Evolutionary conservation across 106 monocot species (phyloP).

Genomic region (Dendrobium catenatum): DNA sequence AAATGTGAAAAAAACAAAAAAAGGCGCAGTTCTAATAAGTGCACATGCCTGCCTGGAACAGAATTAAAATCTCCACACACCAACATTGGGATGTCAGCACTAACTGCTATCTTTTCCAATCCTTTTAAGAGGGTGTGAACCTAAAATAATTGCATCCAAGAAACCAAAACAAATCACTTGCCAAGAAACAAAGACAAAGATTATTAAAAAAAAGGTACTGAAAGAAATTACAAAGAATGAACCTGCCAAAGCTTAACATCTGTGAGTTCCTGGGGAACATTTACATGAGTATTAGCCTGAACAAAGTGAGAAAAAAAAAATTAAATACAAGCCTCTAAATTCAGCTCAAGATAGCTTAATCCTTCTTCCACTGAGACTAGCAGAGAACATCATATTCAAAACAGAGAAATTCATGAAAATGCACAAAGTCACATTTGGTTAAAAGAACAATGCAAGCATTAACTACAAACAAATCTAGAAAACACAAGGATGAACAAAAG

Average conservation of each 20-base stretch:
- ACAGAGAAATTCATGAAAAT: not conserved
- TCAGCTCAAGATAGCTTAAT: not conserved
- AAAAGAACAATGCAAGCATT: not conserved
- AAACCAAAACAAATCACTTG: not conserved
- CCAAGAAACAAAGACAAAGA: not conserved
- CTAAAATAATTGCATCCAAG: conserved; percentile 24
- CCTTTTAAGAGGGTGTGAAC: conserved; percentile 93
- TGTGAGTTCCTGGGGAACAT: conserved; percentile 50
- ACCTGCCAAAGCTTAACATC: conserved; percentile 99
- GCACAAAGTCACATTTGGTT: not conserved
- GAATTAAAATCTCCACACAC: conserved; percentile 98
- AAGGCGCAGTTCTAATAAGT: not conserved
- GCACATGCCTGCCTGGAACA: conserved; percentile 68
- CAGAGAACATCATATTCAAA: not conserved
- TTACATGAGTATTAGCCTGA: conserved; percentile 63
- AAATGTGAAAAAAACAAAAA: not conserved
- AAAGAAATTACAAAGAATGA: conserved; percentile 5
- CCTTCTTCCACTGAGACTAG: not conserved
- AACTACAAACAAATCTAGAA: not conserved
- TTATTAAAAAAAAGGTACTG: not conserved
- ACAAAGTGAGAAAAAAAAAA: conserved; percentile 1
- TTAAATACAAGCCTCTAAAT: not conserved
- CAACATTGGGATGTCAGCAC: conserved; percentile 97
- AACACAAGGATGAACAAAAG: not conserved
- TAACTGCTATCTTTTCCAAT: conserved; percentile 89